Evolutionary conservation across 2,329 filamentous ascomycete species (phyloP), one percentile per base, ranked within the genome.

Genomic region (Neonectria coccinea): DNA sequence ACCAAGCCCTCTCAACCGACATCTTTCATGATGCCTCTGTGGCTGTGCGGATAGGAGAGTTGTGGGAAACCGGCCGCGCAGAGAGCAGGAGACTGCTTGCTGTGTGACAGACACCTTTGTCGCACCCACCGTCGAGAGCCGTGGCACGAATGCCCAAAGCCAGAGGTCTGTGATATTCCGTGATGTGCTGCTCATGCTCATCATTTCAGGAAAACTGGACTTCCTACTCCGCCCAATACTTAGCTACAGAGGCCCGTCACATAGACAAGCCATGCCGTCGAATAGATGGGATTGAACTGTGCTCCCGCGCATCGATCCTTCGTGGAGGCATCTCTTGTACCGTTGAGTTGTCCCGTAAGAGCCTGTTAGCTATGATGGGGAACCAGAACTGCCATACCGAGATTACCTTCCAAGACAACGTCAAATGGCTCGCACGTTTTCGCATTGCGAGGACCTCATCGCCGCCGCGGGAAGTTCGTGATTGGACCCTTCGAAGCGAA

Each of bases 301-400:
- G 59, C 22, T 18, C 25, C 18, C 31, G 45, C 4, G 59, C 52
- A 44, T 62, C 59, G 45, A 50, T n/a, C 31, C 31, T 62, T 14
- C n/a, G 59, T 14, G 45, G 53, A 44, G 59, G 59, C 33, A 62
- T 56, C 44, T 22, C 59, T 9, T 62, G 52, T 39, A 44, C 59
- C 12, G 33, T 57, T 44, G 53, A 62, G 1, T 39, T 62, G 10
- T 56, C 53, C n/a, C 20, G 33, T 2, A 45, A 52, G 27, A 56
- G 31, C 44, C 59, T 62, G 3, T 56, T 53, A 51, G 59, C 52
- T 22, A 62, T 56, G 53, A 56, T 62, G 59, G 53, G 59, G 2
- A 41, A 41, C 53, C 59, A 62, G 52, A 62, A 62, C 59, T 56
- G 59, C 45, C 59, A 62, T 11, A 52, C 52, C 20, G 59, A 56